Conservation (phyloP, 768 basidiomycete genomes). For the Lepiota subincarnata region DNA sequence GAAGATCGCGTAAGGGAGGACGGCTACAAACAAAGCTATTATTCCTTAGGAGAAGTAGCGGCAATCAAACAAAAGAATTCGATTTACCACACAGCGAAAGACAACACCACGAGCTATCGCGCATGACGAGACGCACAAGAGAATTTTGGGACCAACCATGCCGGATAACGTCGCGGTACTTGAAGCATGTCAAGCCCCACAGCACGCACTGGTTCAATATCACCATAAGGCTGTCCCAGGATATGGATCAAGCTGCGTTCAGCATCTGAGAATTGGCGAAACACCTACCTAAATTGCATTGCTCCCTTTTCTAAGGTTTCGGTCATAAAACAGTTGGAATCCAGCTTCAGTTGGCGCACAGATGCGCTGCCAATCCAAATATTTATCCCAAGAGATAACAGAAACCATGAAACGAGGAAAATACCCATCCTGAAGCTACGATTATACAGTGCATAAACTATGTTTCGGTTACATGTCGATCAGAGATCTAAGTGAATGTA, state of each 20-base stretch:
- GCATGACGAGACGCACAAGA: not conserved
- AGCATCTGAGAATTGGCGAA: not conserved
- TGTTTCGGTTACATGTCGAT: no score
- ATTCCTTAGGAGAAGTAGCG: not conserved
- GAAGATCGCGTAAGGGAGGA: not conserved
- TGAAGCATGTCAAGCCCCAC: not conserved
- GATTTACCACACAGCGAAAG: not conserved
- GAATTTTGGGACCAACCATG: constrained; percentile 1
- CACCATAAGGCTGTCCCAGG: not conserved
- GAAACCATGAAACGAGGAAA: not conserved
- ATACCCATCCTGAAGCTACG: not conserved
- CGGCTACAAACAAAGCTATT: not conserved
- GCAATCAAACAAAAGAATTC: not conserved
- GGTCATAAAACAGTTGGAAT: not conserved
- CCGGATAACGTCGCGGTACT: not conserved
- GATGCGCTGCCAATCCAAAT: not conserved
- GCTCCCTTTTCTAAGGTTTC: not conserved
- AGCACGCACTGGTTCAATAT: not conserved
- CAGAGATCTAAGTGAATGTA: no score
- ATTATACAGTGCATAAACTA: not conserved
- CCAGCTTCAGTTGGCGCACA: not conserved
- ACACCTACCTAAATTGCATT: not conserved
- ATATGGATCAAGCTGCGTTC: not conserved
- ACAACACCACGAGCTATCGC: not conserved
- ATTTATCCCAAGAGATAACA: not conserved